phyloP scores from a whole-genome alignment of 164 flowering plant species.

The Liriodendron chinense region DNA sequence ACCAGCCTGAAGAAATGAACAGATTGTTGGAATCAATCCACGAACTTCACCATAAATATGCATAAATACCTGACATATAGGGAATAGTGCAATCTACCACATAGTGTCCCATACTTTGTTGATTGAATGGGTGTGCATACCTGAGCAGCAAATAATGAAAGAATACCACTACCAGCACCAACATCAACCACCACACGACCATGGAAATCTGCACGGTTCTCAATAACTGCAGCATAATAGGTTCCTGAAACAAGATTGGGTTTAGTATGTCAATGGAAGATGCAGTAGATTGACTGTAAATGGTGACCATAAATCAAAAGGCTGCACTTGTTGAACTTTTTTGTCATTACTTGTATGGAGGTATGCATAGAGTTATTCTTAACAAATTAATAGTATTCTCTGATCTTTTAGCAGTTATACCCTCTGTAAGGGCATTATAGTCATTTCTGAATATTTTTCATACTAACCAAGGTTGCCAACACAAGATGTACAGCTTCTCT shows the following conservation, averaged over 20 bases:
- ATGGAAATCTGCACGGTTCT: slow-evolving; percentile 78
- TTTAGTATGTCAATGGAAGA: slow-evolving; percentile 1
- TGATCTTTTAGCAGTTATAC: not conserved
- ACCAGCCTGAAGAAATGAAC: slow-evolving; percentile 60
- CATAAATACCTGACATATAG: slow-evolving; percentile 3
- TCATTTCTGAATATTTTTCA: not conserved
- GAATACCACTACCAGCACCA: slow-evolving; percentile 99
- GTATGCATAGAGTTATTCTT: not conserved
- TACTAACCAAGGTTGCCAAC: not conserved
- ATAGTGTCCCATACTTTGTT: not conserved
- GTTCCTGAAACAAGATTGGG: slow-evolving; percentile 52
- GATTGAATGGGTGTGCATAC: slow-evolving; percentile 26
- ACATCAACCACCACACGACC: slow-evolving; percentile 98
- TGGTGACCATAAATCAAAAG: not conserved
- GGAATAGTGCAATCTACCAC: not conserved
- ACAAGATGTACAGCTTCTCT: not conserved
- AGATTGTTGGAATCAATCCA: not conserved
- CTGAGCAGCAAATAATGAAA: slow-evolving; percentile 99
- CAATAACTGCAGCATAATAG: slow-evolving; percentile 92
- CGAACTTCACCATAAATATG: not conserved
- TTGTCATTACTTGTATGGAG: not conserved
- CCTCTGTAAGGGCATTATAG: not conserved
- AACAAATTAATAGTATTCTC: not conserved
- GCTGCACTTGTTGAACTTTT: not conserved
- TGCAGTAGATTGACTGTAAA: not conserved